These are phyloP conservation scores for Allium fistulosum DNA, from an alignment of 106 monocot genomes.

Conservation along the genomic window DNA sequence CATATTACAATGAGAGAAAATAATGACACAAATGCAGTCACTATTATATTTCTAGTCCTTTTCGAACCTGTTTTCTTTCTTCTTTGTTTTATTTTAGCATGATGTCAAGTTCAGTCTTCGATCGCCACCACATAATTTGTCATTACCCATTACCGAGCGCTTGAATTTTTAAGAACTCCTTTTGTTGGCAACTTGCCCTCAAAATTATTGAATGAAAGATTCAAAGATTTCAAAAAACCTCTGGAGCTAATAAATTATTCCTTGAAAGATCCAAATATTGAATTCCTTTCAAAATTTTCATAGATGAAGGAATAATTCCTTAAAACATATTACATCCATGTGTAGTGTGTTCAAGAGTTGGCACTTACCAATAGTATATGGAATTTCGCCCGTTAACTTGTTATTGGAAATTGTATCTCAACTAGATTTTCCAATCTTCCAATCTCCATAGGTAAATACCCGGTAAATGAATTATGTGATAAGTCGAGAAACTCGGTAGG, in stretches of 20 bases:
- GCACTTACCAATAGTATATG: constrained; percentile 13
- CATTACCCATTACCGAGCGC: constrained; percentile 3
- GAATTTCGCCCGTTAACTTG: constrained; percentile 17
- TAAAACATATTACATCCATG: constrained; percentile 7
- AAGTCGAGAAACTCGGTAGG: constrained; percentile 10
- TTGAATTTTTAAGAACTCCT: constrained; percentile 9
- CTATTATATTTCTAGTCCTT: not conserved
- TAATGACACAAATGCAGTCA: not conserved
- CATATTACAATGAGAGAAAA: not conserved
- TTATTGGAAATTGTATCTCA: constrained; percentile 3
- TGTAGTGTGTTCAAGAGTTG: constrained; percentile 6
- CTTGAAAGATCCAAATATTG: constrained; percentile 15
- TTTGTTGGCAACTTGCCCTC: constrained; percentile 11
- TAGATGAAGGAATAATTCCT: constrained; percentile 11
- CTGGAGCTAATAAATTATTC: constrained; percentile 18
- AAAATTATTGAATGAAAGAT: constrained; percentile 21
- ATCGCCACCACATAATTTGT: constrained; percentile 12
- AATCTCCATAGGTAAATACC: constrained; percentile 8
- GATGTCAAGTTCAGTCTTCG: not conserved
- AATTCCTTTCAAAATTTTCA: constrained; percentile 15
- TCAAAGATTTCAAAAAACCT: constrained; percentile 2
- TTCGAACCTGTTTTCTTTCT: no score
- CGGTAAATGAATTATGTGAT: constrained; percentile 10
- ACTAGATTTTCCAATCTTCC: constrained; percentile 12
- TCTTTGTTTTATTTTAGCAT: not conserved